Evolutionary conservation across 1,139 yeast species (phyloP).

Genomic region (Taiozyma onychis): DNA sequence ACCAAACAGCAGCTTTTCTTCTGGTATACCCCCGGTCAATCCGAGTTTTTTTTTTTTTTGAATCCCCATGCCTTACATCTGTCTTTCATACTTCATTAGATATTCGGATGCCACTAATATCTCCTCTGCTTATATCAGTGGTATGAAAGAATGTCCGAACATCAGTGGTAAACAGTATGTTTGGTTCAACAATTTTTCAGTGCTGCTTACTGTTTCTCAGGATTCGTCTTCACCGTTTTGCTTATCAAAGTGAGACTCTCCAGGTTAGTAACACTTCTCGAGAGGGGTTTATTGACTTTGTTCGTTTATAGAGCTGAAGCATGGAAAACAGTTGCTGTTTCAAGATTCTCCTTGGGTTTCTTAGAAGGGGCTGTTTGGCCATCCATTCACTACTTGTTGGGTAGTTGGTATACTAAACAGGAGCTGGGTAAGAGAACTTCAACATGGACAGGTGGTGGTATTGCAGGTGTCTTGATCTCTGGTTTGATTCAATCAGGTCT

Average conservation of each 20-base stretch:
- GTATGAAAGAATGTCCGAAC: constrained; percentile 45
- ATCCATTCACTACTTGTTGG: constrained; percentile 51
- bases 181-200: constrained; percentile 19
- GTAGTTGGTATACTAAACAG: constrained; percentile 39
- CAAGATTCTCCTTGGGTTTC: constrained; percentile 50
- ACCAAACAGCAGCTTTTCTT: constrained; percentile 12
- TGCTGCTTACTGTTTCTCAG: constrained; percentile 1
- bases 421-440: constrained; percentile 30
- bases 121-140: constrained; percentile 51
- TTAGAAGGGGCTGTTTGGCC: constrained; percentile 54
- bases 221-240: not conserved
- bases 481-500: constrained; percentile 57
- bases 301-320: constrained; percentile 33
- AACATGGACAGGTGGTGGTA: constrained; percentile 50
- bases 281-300: constrained; percentile 44
- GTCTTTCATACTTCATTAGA: constrained; percentile 33
- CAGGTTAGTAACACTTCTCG: constrained; percentile 22
- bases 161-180: constrained; percentile 40
- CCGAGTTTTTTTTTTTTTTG: constrained; percentile 10
- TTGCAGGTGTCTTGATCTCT: constrained; percentile 49
- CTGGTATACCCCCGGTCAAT: constrained; percentile 41
- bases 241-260: constrained; percentile 23
- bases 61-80: constrained; percentile 33
- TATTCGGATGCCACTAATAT: constrained; percentile 43
- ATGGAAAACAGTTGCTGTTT: constrained; percentile 12